Percentiles rank a stretch among this genome's conserved stretches.
phyloP scores from a whole-genome alignment of 345 rosid genomes.

The Trapa incisa region DNA sequence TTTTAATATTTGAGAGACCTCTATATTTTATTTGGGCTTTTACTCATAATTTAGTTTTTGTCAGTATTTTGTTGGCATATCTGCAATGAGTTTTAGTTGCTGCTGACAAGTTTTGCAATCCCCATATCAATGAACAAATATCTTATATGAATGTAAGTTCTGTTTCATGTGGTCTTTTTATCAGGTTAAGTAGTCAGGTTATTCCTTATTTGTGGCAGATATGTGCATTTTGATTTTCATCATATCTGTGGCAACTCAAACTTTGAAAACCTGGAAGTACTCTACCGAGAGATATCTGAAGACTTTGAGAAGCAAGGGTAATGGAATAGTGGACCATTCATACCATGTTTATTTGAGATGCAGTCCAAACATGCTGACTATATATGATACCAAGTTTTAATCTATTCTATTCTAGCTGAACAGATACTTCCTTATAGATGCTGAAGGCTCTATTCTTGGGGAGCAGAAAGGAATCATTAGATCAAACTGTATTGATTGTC shows the following conservation, averaged over 20 bases:
- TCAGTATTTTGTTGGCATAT: too few relatives aligned
- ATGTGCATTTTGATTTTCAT: slow-evolving; percentile 75
- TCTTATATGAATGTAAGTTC: too few relatives aligned
- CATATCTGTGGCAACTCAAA: slow-evolving; percentile 67
- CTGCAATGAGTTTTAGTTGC: too few relatives aligned
- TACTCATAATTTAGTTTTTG: too few relatives aligned
- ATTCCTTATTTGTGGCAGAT: slow-evolving; percentile 32
- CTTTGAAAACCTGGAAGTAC: slow-evolving; percentile 56
- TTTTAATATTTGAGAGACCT: too few relatives aligned
- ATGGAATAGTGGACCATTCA: slow-evolving; percentile 8
- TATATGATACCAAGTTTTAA: slow-evolving; percentile 25
- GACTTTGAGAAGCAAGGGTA: slow-evolving; percentile 86
- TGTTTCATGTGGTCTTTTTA: neutral
- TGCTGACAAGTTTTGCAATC: too few relatives aligned
- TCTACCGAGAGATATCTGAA: slow-evolving; percentile 62
- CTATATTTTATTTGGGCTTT: too few relatives aligned
- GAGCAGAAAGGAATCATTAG: slow-evolving; percentile 88
- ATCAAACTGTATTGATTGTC: slow-evolving; percentile 31
- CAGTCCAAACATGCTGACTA: slow-evolving; percentile 6
- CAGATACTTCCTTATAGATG: slow-evolving; percentile 77
- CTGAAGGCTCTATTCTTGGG: slow-evolving; percentile 48
- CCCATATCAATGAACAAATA: too few relatives aligned
- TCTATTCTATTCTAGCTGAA: slow-evolving; percentile 52
- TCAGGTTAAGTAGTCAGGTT: neutral
- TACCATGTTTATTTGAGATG: neutral